Evolutionary conservation across 2,329 filamentous ascomycete species (phyloP), one percentile per base, ranked within the genome.

Genomic region (Ascochyta koolunga): DNA sequence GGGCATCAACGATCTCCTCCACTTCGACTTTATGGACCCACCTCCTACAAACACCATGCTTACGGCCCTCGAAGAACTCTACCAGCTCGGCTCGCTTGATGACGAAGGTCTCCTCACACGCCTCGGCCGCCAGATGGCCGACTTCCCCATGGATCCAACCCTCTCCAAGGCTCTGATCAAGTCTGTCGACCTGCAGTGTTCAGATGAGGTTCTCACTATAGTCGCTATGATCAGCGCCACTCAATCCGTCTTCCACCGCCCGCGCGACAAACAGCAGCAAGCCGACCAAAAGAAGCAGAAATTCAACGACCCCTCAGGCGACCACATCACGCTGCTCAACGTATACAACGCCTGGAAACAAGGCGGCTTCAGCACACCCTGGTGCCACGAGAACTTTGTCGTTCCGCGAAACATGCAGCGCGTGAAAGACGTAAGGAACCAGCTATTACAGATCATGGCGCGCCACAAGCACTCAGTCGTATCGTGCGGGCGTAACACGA

Each of bases 21-120:
- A 96, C 70, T 99, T 99, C 68, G 93, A 98, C 76, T 99, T 99
- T 68, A 98, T 99, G 93, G 95, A 99, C 68, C 93, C 95, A 0
- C 95, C 95, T 0, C 95, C 95, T 0, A 95, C 95, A 25, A 97
- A 98, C 68, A 98, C 95, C 11, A 97, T 98, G 91, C 83, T 99
- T 60, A 96, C 92, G 43, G 95, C 95, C 0, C 80, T 99, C 3
- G 96, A 99, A 76, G 95, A 98, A 71, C 82, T 99, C 0, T 99
- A 99, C 69, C 91, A 92, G 0, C 80, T 99, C 10, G 91, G 89
- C 3, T 93, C 93, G 0, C 82, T 99, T 0, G 95, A 99, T 61
- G 93, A 99, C 66, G 95, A 99, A 82, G 95, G 95, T 13, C 82
- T 99, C 0, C 80, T 99, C 2, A 99, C 95, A 0, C 87, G 95